Conservation (phyloP, 805 yeast genomes). For the Zygoascus ofunaensis region DNA sequence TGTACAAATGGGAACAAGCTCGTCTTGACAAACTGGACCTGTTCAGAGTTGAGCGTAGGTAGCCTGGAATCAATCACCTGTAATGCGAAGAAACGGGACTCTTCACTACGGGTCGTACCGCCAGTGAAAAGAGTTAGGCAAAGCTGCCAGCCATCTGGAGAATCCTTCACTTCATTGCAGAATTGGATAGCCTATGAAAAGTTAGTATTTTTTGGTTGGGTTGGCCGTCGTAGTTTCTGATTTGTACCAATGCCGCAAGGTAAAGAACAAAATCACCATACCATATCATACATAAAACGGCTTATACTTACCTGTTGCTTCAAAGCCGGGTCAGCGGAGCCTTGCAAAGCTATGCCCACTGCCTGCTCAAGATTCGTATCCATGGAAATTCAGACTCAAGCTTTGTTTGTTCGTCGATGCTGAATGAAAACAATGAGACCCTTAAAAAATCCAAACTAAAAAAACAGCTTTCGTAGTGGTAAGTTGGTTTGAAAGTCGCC, state of each 20-base stretch:
- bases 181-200: conserved; percentile 38
- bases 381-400: too few species aligned
- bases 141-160: conserved; percentile 41
- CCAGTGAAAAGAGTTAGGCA: conserved; percentile 34
- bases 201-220: neutral
- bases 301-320: conserved; percentile 42
- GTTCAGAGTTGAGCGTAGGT: conserved; percentile 36
- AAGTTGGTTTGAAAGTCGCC: too few species aligned
- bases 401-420: too few species aligned
- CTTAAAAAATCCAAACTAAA: too few species aligned
- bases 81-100: conserved; percentile 54
- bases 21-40: conserved; percentile 39
- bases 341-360: conserved; percentile 70
- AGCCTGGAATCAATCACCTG: conserved; percentile 60
- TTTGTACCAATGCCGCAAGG: too few species aligned
- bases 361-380: conserved; percentile 75
- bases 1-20: conserved; percentile 41
- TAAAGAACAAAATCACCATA: neutral
- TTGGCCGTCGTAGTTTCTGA: neutral
- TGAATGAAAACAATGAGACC: too few species aligned
- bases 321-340: conserved; percentile 50
- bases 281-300: too few species aligned
- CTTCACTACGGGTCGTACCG: conserved; percentile 37
- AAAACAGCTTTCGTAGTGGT: too few species aligned
- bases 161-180: conserved; percentile 35